A percentile compares a stretch with the other conserved stretches of the same genome.
Conservation (phyloP, 768 basidiomycete genomes). For the Russula lepida region DNA sequence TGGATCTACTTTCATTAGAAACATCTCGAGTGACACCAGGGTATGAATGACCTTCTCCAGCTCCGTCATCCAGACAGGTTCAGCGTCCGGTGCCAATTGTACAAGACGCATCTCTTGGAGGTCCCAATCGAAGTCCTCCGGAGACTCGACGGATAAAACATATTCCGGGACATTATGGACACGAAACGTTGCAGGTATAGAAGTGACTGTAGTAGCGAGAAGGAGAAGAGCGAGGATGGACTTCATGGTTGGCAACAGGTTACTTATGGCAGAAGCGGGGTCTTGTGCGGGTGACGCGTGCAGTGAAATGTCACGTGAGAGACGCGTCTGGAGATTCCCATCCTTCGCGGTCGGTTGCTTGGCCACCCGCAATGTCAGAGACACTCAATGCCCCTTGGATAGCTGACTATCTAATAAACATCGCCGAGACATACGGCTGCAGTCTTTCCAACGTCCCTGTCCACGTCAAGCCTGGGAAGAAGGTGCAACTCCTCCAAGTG, state of each 20-base stretch:
- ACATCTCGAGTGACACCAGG: neutral
- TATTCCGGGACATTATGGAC: constrained; percentile 9
- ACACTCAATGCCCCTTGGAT: constrained; percentile 47
- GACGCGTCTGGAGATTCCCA: neutral
- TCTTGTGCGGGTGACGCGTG: neutral
- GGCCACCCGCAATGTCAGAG: constrained; percentile 30
- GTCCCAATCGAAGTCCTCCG: constrained; percentile 45
- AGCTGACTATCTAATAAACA: constrained; percentile 38
- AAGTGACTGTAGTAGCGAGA: neutral
- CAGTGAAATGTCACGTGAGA: neutral
- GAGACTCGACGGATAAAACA: neutral
- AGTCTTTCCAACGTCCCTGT: constrained; percentile 32
- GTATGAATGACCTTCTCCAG: constrained; percentile 61
- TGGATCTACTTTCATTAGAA: constrained; percentile 44
- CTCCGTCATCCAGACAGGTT: constrained; percentile 78
- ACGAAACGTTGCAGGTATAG: constrained; percentile 6
- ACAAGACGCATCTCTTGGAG: constrained; percentile 66
- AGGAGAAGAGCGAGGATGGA: constrained; percentile 3
- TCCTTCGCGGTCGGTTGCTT: neutral
- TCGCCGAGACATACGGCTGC: constrained; percentile 46
- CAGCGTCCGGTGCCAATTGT: constrained; percentile 53
- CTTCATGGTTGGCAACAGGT: constrained; percentile 9
- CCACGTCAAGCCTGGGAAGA: constrained; percentile 34
- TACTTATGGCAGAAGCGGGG: too few species aligned
- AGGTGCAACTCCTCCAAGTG: constrained; percentile 54